Conservation (phyloP, 805 yeast species). For the Yarrowia bubula region DNA sequence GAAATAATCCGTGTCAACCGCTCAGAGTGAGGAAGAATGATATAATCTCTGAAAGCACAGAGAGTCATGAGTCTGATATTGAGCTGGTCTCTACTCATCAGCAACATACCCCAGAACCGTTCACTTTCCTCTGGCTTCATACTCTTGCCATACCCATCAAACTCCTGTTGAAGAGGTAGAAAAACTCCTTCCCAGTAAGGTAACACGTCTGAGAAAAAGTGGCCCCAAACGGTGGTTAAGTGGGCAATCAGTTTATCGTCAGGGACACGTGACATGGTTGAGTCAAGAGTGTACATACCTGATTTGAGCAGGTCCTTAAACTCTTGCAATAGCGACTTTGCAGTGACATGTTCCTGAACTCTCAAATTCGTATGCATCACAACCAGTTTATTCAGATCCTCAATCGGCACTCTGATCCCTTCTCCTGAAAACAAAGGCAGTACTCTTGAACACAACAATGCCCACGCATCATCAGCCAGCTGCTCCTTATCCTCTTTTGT, state of each 20-base stretch:
- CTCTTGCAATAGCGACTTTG: conserved; percentile 45
- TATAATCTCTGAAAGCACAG: conserved; percentile 40
- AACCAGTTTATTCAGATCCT: conserved; percentile 54
- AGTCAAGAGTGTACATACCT: conserved; percentile 41
- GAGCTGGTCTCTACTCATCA: conserved; percentile 31
- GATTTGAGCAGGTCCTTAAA: conserved; percentile 46
- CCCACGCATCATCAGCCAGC: conserved; percentile 51
- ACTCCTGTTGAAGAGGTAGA: conserved; percentile 55
- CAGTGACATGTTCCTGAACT: conserved; percentile 41
- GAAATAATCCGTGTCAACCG: conserved; percentile 32
- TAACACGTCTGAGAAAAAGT: conserved; percentile 53
- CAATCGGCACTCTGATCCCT: conserved; percentile 51
- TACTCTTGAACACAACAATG: conserved; percentile 44
- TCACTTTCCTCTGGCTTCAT: conserved; percentile 40
- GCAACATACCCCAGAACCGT: conserved; percentile 40
- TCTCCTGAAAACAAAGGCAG: conserved; percentile 52
- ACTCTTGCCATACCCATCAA: conserved; percentile 47
- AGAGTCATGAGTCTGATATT: conserved; percentile 38
- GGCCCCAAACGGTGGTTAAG: conserved; percentile 52
- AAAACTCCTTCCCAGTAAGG: conserved; percentile 61
- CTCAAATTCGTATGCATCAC: conserved; percentile 43
- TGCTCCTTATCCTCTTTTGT: conserved; percentile 40
- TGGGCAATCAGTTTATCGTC: conserved; percentile 37
- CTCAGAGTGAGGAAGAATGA: conserved; percentile 38
- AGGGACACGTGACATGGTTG: conserved; percentile 32